Evolutionary conservation across 1,284 basidiomycete genomes (phyloP), one percentile per base, ranked within the genome.

Genomic region (Fistulinella staudtii): DNA sequence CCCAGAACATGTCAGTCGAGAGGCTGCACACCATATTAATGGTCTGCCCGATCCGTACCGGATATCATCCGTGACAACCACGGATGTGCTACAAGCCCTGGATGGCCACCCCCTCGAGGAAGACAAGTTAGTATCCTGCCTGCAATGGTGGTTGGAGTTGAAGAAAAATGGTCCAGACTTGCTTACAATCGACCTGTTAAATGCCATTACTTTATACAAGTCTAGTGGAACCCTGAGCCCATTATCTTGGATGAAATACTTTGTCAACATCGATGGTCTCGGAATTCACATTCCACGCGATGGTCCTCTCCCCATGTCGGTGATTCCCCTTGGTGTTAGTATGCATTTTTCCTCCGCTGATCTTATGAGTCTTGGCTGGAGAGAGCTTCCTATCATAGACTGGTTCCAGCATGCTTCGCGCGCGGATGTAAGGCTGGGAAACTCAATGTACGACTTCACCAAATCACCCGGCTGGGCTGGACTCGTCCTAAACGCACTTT

Each of bases 81-180:
- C 80, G 22, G 93, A 98, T 60, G 85, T 97, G 8, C 71, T 95
- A 36, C 65, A 72, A 34, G 91, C 94, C 63, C 73, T 99, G 4
- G 72, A 75, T 5, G 63, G 72, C 0, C 73, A 86, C 8, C 82
- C 92, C 0, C 71, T 98, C 21, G 64, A 68, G 0, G 77, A 88
- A 47, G 66, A 71, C 21, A 90, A 97, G 66, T 83, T 89, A 70
- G 66, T 83, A 15, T 81, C 81, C 2, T 93, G 88, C 63, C 70
- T 97, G 54, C 77, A 79, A 42, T 98, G 94, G 94, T 94, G 91
- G 86, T 77, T 86, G 47, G 22, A 23, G 4, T n/a, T 20, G 34
- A 23, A 7, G 13, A 33, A 66, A 14, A 63, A 88, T n/a, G n/a
- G n/a, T n/a, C 77, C 78, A 34, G 72, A 74, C 28, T 68, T 74